Base-by-base conservation (phyloP, 2,329 filamentous ascomycete species). In the Aspergillus sp. region DNA sequence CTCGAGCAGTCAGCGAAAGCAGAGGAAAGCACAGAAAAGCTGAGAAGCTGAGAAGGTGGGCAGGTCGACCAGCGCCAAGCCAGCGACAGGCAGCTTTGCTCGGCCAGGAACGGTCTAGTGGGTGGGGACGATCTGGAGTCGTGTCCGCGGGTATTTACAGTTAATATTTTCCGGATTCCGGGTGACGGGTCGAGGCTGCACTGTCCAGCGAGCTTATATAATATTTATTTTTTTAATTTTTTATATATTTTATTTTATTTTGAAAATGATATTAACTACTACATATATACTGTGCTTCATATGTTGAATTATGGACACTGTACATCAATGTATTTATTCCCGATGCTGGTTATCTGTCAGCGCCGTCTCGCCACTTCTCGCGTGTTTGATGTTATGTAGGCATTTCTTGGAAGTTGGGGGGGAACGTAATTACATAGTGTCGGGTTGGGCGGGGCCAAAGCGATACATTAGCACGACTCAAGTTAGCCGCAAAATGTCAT, bases 41-140 rank as follows among this genome's bases (percentile, higher is more conserved):
- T 50, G 46, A 52, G 49, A 54, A 50, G 50, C 12, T 27, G 26
- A 13, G 26, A 12, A 27, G 36, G 29, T 38, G n/a, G n/a, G n/a
- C 53, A 45, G 51, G 52, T 56, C 46, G 49, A 51, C 52, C 54
- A 51, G 52, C 52, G 52, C 51, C 48, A 54, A 51, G 56, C 39
- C 51, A 53, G 53, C 51, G 19, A 19, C 19, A 19, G 19, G 19
- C 19, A 19, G 19, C 19, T 19, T 19, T 50, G 28, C 43, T 40
- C 44, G 40, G 44, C 56, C 55, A 57, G 56, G 55, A 58, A 56
- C 54, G 51, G 56, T 33, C 51, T 60, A 58, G 57, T 37, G 44
- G 29, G 40, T 53, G 56, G 54, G 54, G 44, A 43, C 47, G 47
- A 51, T 51, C 52, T 56, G 53, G 54, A 55, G 50, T 49, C 52